Evolutionary conservation across 2,329 filamentous ascomycete genomes (phyloP).

Genomic region (Microcera coccophila): DNA sequence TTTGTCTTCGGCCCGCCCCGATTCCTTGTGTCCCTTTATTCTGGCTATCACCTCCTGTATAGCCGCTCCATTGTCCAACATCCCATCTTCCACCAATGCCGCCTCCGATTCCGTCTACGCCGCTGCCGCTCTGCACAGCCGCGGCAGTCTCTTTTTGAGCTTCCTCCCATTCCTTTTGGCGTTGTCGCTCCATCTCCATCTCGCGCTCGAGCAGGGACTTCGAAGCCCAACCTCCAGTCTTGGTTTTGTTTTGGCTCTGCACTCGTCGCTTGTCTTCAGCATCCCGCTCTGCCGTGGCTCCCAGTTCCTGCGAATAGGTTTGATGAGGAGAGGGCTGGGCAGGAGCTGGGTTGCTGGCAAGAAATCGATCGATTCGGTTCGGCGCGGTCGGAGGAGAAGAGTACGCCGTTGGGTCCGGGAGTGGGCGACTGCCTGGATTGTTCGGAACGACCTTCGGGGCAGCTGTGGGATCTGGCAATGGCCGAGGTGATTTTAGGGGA

Average conservation of each 20-base stretch:
- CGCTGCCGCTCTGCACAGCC: slow-evolving; percentile 47
- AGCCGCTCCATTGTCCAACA: slow-evolving; percentile 70
- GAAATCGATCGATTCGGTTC: slow-evolving; percentile 56
- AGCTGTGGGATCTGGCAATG: slow-evolving; percentile 37
- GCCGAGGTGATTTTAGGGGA: not conserved
- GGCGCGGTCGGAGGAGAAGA: slow-evolving; percentile 21
- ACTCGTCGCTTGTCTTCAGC: slow-evolving; percentile 58
- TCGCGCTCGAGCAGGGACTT: slow-evolving; percentile 73
- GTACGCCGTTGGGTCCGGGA: slow-evolving; percentile 47
- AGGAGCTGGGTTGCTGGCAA: slow-evolving; percentile 53
- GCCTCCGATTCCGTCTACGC: slow-evolving; percentile 61
- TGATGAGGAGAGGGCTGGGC: slow-evolving; percentile 37
- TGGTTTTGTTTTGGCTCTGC: slow-evolving; percentile 57
- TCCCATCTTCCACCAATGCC: slow-evolving; percentile 69
- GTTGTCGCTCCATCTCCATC: slow-evolving; percentile 74
- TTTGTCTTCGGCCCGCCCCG: slow-evolving; percentile 68
- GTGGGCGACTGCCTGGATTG: slow-evolving; percentile 46
- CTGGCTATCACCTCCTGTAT: slow-evolving; percentile 70
- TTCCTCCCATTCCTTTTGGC: slow-evolving; percentile 77
- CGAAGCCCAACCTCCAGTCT: slow-evolving; percentile 59
- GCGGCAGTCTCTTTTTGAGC: slow-evolving; percentile 62
- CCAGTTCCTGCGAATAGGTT: slow-evolving; percentile 54
- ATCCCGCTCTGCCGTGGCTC: slow-evolving; percentile 57
- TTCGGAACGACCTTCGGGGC: not conserved
- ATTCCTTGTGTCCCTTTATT: slow-evolving; percentile 64